Evolutionary conservation across 2,329 filamentous ascomycete genomes (phyloP).

Genomic region (Phialophora chinensis): DNA sequence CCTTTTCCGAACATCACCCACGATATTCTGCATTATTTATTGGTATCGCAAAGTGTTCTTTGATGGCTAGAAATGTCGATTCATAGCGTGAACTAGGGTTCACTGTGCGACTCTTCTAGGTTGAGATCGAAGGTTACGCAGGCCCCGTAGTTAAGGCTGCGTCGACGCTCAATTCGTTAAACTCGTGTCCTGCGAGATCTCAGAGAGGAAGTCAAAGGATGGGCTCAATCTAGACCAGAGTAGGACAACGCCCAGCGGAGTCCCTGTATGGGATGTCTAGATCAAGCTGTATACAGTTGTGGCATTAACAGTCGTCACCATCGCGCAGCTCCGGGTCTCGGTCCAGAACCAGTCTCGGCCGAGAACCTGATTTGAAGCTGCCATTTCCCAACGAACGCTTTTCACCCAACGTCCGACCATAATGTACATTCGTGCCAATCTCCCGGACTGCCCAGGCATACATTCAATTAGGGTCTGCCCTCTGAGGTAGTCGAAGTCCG

Average conservation of each 20-base stretch:
- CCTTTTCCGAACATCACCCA: not conserved
- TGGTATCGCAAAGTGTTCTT: not conserved
- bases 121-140: not conserved
- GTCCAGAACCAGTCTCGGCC: not conserved
- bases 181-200: not conserved
- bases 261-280: not conserved
- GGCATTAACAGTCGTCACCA: not conserved
- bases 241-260: not conserved
- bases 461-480: not conserved
- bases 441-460: not conserved
- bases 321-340: not conserved
- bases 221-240: not conserved
- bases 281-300: not conserved
- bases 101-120: not conserved
- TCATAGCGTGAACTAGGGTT: not conserved
- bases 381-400: not conserved
- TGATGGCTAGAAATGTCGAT: not conserved
- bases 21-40: not conserved
- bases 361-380: not conserved
- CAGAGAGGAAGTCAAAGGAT: not conserved
- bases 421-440: not conserved
- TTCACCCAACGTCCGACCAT: not conserved
- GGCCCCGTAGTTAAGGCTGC: not conserved
- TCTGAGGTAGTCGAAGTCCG: conserved; percentile 18
- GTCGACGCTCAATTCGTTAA: not conserved